Conservation (phyloP, 2,329 filamentous ascomycete species). For the Zasmidium cellare region DNA sequence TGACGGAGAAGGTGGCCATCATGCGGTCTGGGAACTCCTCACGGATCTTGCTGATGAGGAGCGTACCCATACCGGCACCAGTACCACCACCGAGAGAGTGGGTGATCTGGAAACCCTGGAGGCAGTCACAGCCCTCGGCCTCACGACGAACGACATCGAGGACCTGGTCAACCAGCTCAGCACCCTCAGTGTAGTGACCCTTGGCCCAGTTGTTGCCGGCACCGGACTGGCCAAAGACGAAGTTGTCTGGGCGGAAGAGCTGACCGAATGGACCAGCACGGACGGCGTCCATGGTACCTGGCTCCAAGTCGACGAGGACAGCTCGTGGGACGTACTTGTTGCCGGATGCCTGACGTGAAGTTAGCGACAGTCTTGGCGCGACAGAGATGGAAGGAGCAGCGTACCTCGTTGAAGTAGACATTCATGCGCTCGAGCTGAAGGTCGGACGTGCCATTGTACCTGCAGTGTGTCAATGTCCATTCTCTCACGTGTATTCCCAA, state of each 20-base stretch:
- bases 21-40: slow-evolving; percentile 99
- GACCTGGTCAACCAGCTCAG: slow-evolving; percentile 96
- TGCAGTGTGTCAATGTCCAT: slow-evolving; percentile 43
- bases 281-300: slow-evolving; percentile 99
- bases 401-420: slow-evolving; percentile 96
- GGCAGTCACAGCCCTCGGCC: slow-evolving; percentile 98
- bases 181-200: slow-evolving; percentile 99
- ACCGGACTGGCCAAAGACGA: slow-evolving; percentile 98
- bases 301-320: slow-evolving; percentile 98
- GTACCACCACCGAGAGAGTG: slow-evolving; percentile 99
- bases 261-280: slow-evolving; percentile 96
- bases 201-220: slow-evolving; percentile 99
- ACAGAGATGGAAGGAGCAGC: slow-evolving; percentile 17
- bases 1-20: slow-evolving; percentile 99
- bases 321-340: slow-evolving; percentile 99
- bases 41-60: slow-evolving; percentile 99
- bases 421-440: slow-evolving; percentile 99
- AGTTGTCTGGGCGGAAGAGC: slow-evolving; percentile 99
- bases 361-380: slow-evolving; percentile 6
- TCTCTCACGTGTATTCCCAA: background rate
- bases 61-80: slow-evolving; percentile 99
- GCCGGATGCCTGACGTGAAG: slow-evolving; percentile 69
- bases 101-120: slow-evolving; percentile 99
- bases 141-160: slow-evolving; percentile 98
- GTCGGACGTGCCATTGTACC: slow-evolving; percentile 96